Conservation (phyloP, 2,329 filamentous ascomycete species). For the Talaromyces sp. region DNA sequence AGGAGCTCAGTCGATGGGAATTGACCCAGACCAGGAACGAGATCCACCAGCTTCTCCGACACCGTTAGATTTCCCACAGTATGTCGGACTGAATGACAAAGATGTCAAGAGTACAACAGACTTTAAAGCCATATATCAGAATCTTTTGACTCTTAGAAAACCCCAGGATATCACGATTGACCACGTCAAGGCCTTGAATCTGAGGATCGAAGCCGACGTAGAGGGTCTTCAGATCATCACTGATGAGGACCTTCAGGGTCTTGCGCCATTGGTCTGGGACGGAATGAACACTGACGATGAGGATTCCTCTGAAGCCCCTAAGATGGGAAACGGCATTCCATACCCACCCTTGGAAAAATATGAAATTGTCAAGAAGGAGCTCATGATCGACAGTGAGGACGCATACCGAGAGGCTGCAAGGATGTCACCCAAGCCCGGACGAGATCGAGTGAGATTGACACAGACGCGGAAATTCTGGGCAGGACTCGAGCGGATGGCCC, state of each 20-base stretch:
- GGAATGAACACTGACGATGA: constrained; percentile 1
- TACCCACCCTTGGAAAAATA: constrained; percentile 50
- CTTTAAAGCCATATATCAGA: constrained; percentile 39
- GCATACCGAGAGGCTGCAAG: constrained; percentile 55
- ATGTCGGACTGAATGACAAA: constrained; percentile 37
- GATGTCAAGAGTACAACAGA: constrained; percentile 32
- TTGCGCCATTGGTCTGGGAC: constrained; percentile 40
- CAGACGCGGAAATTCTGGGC: constrained; percentile 60
- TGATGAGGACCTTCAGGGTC: constrained; percentile 30
- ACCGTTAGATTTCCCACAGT: constrained; percentile 51
- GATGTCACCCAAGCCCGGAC: constrained; percentile 43
- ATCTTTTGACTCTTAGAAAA: constrained; percentile 43
- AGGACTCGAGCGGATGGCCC: constrained; percentile 55
- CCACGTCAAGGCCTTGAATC: constrained; percentile 41
- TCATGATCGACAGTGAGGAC: constrained; percentile 54
- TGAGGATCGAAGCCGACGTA: constrained; percentile 38
- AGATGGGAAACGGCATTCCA: constrained; percentile 49
- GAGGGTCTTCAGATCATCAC: constrained; percentile 36
- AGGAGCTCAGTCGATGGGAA: constrained; percentile 32
- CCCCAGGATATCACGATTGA: constrained; percentile 40
- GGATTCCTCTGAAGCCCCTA: constrained; percentile 25
- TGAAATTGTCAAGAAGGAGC: constrained; percentile 48
- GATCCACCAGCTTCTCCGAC: constrained; percentile 49
- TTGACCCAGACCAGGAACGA: constrained; percentile 42
- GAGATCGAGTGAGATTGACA: constrained; percentile 49